phyloP scores from a whole-genome alignment of 129 eudicot species.

The Tagetes erecta region DNA sequence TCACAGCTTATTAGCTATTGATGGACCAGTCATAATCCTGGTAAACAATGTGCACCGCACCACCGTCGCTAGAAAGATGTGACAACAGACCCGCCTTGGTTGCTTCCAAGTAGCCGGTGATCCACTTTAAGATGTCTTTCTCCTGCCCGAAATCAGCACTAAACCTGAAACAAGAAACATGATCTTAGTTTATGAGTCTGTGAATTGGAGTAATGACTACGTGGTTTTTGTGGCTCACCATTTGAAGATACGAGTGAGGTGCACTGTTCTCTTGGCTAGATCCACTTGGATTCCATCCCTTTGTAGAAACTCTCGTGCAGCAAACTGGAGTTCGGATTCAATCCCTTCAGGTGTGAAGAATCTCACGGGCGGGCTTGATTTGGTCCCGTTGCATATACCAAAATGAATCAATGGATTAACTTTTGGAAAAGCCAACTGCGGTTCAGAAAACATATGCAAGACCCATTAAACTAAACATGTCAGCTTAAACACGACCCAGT shows the following conservation, averaged over 20 bases:
- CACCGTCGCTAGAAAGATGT: slow-evolving; percentile 83
- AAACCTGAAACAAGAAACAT: slow-evolving; percentile 55
- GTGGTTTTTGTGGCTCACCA: slow-evolving; percentile 48
- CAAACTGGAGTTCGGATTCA: slow-evolving; percentile 69
- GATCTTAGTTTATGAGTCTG: neutral
- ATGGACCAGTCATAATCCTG: slow-evolving; percentile 81
- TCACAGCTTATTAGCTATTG: slow-evolving; percentile 40
- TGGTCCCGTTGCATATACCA: slow-evolving; percentile 79
- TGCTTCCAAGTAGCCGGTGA: slow-evolving; percentile 78
- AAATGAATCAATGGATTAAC: slow-evolving; percentile 84
- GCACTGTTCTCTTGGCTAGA: slow-evolving; percentile 78
- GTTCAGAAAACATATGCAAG: neutral
- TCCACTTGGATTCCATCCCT: slow-evolving; percentile 74
- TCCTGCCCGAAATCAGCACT: slow-evolving; percentile 86
- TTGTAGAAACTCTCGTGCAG: slow-evolving; percentile 76
- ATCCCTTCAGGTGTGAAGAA: slow-evolving; percentile 63
- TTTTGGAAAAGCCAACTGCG: slow-evolving; percentile 64
- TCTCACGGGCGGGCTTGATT: slow-evolving; percentile 76
- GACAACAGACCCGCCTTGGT: slow-evolving; percentile 80
- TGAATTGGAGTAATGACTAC: neutral
- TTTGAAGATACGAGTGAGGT: slow-evolving; percentile 70
- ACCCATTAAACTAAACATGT: too few relatives aligned
- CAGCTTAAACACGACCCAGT: too few relatives aligned
- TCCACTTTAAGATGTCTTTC: slow-evolving; percentile 72
- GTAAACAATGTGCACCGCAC: slow-evolving; percentile 67